Evolutionary conservation across 169 alveolate genomes (phyloP).

Genomic region (Cryptosporidium ryanae): DNA sequence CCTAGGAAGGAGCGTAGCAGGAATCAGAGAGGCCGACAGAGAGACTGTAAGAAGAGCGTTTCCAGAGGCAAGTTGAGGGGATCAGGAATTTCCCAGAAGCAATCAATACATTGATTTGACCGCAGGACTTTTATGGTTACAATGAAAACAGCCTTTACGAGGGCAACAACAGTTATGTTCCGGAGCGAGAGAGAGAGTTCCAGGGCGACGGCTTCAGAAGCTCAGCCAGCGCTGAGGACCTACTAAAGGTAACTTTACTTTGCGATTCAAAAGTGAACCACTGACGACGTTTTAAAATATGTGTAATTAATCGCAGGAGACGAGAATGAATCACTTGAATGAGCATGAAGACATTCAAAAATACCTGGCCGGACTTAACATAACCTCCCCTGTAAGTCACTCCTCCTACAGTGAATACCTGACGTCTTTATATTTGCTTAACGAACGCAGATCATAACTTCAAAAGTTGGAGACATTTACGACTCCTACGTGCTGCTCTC

Average conservation of each 20-base stretch:
- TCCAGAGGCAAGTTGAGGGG: slow-evolving; percentile 47
- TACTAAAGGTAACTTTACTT: slow-evolving; percentile 30
- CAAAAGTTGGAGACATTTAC: slow-evolving; percentile 47
- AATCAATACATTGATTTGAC: slow-evolving; percentile 7
- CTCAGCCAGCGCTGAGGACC: background rate
- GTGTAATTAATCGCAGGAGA: slow-evolving; percentile 16
- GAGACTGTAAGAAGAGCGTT: slow-evolving; percentile 46
- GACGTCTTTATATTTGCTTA: background rate
- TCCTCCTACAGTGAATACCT: background rate
- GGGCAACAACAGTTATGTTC: background rate
- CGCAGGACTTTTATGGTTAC: background rate
- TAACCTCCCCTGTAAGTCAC: slow-evolving; percentile 69
- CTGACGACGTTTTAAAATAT: background rate
- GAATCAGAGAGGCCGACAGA: slow-evolving; percentile 23
- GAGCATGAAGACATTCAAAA: slow-evolving; percentile 53
- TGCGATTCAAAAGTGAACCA: background rate
- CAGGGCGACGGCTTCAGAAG: no score
- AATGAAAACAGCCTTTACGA: no score
- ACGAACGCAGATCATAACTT: slow-evolving; percentile 9
- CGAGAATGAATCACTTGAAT: slow-evolving; percentile 17
- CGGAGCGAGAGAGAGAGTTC: no score
- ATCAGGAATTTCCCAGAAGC: background rate
- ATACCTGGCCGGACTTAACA: slow-evolving; percentile 34
- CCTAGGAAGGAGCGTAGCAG: slow-evolving; percentile 52
- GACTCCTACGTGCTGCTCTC: slow-evolving; percentile 68